These are phyloP conservation scores for Vanilla planifolia DNA, from an alignment of 106 monocot genomes.

Conservation along the genomic window DNA sequence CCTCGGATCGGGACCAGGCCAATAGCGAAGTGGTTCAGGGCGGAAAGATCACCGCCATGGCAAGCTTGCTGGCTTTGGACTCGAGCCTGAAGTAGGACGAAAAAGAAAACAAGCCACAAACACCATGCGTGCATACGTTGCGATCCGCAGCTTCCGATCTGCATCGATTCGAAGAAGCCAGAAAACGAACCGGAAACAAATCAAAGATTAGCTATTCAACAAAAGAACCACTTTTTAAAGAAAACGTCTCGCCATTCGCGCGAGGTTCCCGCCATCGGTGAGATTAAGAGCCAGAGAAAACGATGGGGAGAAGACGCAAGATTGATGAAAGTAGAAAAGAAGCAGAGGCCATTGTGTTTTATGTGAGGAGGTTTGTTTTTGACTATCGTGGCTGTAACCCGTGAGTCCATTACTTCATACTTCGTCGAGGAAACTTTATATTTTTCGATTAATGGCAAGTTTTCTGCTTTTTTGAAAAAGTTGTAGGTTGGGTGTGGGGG, in stretches of 20 bases:
- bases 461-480: too few species aligned
- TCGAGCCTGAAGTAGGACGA: conserved; percentile 7
- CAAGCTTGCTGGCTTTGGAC: conserved; percentile 21
- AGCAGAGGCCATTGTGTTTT: neutral
- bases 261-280: conserved; percentile 3
- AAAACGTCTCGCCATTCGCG: conserved; percentile 2
- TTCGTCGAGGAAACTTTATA: neutral
- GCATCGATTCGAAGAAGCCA: neutral
- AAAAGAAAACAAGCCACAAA: conserved; percentile 6
- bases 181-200: neutral
- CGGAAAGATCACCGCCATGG: conserved; percentile 16
- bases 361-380: neutral
- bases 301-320: neutral
- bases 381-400: neutral
- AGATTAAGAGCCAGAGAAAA: neutral
- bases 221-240: neutral
- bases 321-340: neutral
- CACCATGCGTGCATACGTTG: conserved; percentile 3
- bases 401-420: conserved; percentile 1
- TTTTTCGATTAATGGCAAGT: too few species aligned
- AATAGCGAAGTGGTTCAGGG: conserved; percentile 14
- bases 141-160: conserved; percentile 8
- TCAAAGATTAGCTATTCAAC: conserved; percentile 5
- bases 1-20: conserved; percentile 14
- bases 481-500: too few species aligned